Percentiles rank a stretch among this genome's conserved stretches.
These are phyloP conservation scores for Botrytis medusae DNA, from an alignment of 2,329 filamentous ascomycete genomes.

Conservation along the genomic window DNA sequence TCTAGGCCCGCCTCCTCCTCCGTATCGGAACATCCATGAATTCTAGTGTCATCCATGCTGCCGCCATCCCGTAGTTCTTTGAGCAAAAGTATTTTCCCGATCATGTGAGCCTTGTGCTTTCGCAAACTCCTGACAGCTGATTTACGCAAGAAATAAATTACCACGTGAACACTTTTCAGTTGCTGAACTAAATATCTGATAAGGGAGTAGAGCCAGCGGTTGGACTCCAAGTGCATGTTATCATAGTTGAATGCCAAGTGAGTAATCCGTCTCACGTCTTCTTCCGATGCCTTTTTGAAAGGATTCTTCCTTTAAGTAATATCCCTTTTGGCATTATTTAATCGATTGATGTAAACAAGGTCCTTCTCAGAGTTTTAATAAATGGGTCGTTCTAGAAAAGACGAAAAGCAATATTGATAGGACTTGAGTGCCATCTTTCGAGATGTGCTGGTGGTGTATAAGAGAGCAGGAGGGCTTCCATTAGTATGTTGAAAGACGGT, in stretches of 20 bases:
- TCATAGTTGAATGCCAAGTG: background rate
- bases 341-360: background rate
- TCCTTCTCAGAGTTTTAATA: background rate
- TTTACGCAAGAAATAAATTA: background rate
- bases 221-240: background rate
- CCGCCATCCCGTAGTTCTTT: background rate
- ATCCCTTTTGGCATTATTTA: background rate
- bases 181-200: background rate
- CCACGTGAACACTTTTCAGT: background rate
- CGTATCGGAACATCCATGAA: background rate
- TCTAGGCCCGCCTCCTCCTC: background rate
- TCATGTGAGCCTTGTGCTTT: background rate
- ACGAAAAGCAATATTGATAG: background rate
- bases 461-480: background rate
- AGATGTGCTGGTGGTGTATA: background rate
- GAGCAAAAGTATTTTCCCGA: rapidly evolving
- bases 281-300: background rate
- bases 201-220: background rate
- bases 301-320: background rate
- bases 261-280: background rate
- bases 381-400: background rate
- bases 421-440: background rate
- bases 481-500: background rate
- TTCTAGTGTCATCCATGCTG: background rate
- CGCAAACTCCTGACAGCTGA: background rate